These are phyloP conservation scores for Daldinia childiae DNA, from an alignment of 495 filamentous ascomycete species.

Conservation along the genomic window DNA sequence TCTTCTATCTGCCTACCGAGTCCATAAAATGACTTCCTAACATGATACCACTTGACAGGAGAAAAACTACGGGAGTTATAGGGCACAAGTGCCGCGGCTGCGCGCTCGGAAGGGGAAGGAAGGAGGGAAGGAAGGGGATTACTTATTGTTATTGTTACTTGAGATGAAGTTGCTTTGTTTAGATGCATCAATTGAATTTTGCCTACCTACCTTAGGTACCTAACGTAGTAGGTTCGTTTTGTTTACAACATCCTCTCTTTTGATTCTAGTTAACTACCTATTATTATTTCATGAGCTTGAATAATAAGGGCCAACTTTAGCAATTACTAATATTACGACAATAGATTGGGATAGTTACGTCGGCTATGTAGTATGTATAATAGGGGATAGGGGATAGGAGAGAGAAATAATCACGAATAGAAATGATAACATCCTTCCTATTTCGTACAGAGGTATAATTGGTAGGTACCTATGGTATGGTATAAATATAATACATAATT, in stretches of 20 bases:
- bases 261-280: too few species aligned
- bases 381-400: too few species aligned
- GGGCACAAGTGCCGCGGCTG: conserved; percentile 16
- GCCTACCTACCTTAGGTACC: too few species aligned
- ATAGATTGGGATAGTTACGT: background rate
- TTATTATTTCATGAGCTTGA: too few species aligned
- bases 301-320: background rate
- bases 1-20: conserved; percentile 20
- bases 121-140: too few species aligned
- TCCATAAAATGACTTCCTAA: conserved; percentile 25
- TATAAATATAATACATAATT: background rate
- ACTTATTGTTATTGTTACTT: conserved; percentile 10
- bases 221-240: background rate
- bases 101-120: conserved; percentile 15
- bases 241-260: too few species aligned
- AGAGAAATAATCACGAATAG: background rate
- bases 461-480: conserved; percentile 1
- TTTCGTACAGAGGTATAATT: background rate
- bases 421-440: background rate
- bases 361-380: too few species aligned
- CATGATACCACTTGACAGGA: conserved; percentile 42
- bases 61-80: conserved; percentile 35
- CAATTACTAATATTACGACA: background rate
- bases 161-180: conserved; percentile 30
- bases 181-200: conserved; percentile 35